Percentiles rank a stretch among this genome's conserved stretches.
These are phyloP conservation scores for Papiliotrema flavescens DNA, from an alignment of 1,284 basidiomycete species.

Conservation along the genomic window DNA sequence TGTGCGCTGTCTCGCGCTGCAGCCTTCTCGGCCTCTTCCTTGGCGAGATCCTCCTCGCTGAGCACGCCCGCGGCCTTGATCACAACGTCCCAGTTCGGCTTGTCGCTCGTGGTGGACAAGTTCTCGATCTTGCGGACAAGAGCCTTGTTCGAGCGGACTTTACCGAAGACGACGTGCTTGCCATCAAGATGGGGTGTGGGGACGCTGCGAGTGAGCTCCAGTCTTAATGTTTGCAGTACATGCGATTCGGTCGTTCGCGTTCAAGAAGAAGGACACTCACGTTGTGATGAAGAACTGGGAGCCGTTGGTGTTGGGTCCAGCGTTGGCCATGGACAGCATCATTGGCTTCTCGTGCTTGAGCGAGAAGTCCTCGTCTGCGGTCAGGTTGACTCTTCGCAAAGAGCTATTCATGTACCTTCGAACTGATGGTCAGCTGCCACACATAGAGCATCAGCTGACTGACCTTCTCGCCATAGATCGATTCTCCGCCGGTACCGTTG, in stretches of 20 bases:
- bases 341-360: constrained; percentile 77
- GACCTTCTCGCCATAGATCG: constrained; percentile 80
- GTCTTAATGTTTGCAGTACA: too few species aligned
- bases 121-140: constrained; percentile 67
- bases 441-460: constrained; percentile 2
- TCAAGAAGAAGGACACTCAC: constrained; percentile 33
- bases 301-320: constrained; percentile 65
- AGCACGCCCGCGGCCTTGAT: constrained; percentile 58
- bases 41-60: constrained; percentile 35
- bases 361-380: constrained; percentile 76
- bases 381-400: neutral
- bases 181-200: constrained; percentile 52
- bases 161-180: constrained; percentile 86
- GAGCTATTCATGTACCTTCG: constrained; percentile 5
- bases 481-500: constrained; percentile 88
- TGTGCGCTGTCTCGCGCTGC: constrained; percentile 25
- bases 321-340: constrained; percentile 84
- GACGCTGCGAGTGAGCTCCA: constrained; percentile 25
- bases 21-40: constrained; percentile 31
- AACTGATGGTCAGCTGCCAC: constrained; percentile 6
- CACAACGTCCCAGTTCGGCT: constrained; percentile 52
- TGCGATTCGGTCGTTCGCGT: too few species aligned
- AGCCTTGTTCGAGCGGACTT: constrained; percentile 61
- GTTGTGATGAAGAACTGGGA: constrained; percentile 56
- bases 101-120: constrained; percentile 54